Percentiles rank a stretch among this genome's conserved stretches.
Conservation (phyloP, 495 filamentous ascomycete genomes). For the Penicillium maclennaniae region DNA sequence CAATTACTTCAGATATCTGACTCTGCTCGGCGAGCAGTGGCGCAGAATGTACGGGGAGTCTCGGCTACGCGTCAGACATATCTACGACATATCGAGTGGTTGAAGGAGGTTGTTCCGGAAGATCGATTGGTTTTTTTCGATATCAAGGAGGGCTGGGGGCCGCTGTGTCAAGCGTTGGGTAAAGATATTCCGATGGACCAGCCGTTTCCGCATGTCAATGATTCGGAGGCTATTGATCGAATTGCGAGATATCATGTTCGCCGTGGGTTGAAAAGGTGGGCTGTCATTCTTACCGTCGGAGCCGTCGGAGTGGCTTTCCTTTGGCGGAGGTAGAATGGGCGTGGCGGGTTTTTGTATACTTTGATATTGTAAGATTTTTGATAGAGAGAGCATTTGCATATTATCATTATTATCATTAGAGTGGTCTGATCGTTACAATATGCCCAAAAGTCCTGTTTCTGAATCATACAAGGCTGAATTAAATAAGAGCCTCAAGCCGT, state of each 20-base stretch:
- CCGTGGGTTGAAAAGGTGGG: constrained; percentile 12
- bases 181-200: constrained; percentile 36
- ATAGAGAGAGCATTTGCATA: background rate
- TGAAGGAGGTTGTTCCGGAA: constrained; percentile 39
- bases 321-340: background rate
- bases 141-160: constrained; percentile 48
- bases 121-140: constrained; percentile 45
- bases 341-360: background rate
- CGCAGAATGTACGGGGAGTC: constrained; percentile 12
- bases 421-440: no score
- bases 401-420: no score
- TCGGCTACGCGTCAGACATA: constrained; percentile 7
- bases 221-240: constrained; percentile 12
- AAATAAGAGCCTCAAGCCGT: no score
- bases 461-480: no score
- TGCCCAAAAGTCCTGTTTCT: no score
- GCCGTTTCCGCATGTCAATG: constrained; percentile 40
- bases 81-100: constrained; percentile 25
- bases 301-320: constrained; percentile 2
- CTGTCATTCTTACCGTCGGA: constrained; percentile 1
- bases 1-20: constrained; percentile 18
- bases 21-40: constrained; percentile 19
- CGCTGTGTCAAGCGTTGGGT: constrained; percentile 45
- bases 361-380: background rate
- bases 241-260: constrained; percentile 13